A percentile compares a stretch with the other conserved stretches of the same genome.
Conservation (phyloP, 495 filamentous ascomycete species). For the Daldinia childiae region DNA sequence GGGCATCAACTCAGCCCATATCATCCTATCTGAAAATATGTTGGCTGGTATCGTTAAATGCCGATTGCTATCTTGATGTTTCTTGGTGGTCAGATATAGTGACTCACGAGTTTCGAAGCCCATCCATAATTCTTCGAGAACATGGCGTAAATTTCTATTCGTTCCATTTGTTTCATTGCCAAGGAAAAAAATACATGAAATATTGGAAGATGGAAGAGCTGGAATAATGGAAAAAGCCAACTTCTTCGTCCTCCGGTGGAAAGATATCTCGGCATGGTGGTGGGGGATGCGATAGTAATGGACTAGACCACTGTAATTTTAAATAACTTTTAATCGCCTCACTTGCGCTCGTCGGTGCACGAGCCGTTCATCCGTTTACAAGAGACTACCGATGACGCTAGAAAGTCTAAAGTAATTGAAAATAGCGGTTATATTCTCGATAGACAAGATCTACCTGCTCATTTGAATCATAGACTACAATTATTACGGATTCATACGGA, state of each 20-base stretch:
- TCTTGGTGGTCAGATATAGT: background rate
- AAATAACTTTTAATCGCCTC: conserved; percentile 18
- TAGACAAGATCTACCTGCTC: conserved; percentile 12
- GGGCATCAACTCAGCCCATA: conserved; percentile 28
- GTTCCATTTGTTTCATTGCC: conserved; percentile 10
- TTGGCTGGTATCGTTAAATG: conserved; percentile 3
- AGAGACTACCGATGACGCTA: conserved; percentile 36
- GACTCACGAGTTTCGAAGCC: conserved; percentile 7
- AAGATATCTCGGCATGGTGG: conserved; percentile 32
- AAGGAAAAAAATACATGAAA: no score
- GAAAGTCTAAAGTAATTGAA: conserved; percentile 26
- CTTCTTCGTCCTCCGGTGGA: conserved; percentile 13
- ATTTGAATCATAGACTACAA: background rate
- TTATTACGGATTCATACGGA: background rate
- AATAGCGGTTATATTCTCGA: conserved; percentile 20
- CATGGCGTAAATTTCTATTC: conserved; percentile 12
- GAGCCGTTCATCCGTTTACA: conserved; percentile 36
- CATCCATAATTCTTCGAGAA: conserved; percentile 21
- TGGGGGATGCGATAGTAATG: conserved; percentile 10
- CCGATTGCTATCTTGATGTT: conserved; percentile 12
- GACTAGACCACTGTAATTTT: conserved; percentile 18
- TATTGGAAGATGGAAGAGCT: conserved; percentile 6
- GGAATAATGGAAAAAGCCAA: conserved; percentile 15
- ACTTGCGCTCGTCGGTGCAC: conserved; percentile 20
- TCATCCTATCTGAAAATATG: background rate